Percentiles rank a stretch among this genome's conserved stretches.
Evolutionary conservation across 2,329 filamentous ascomycete genomes (phyloP).

Genomic region (Microdochium trichocladiopsis): DNA sequence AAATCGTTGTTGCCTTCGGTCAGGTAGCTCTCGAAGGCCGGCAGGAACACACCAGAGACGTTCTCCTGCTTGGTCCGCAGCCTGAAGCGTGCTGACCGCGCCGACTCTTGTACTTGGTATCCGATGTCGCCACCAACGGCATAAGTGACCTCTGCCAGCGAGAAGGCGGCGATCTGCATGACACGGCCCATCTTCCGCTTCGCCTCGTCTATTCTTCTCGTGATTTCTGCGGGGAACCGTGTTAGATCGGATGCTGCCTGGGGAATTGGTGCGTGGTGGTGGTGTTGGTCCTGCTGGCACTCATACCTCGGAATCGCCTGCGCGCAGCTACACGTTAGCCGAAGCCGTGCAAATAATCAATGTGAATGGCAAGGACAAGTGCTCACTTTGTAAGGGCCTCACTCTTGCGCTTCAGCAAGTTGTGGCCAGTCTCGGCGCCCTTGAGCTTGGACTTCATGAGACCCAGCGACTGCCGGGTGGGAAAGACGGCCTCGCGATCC

Average conservation of each 20-base stretch:
- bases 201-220: constrained; percentile 92
- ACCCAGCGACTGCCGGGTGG: constrained; percentile 92
- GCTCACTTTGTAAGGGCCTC: constrained; percentile 92
- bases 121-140: constrained; percentile 92
- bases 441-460: constrained; percentile 98
- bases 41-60: constrained; percentile 91
- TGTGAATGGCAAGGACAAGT: background rate
- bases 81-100: constrained; percentile 85
- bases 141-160: constrained; percentile 93
- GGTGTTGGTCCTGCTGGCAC: no score
- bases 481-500: constrained; percentile 95
- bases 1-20: constrained; percentile 93
- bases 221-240: constrained; percentile 63
- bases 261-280: constrained; percentile 1
- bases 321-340: constrained; percentile 1
- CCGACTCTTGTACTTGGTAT: constrained; percentile 96
- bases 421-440: constrained; percentile 85
- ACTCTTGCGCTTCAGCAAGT: constrained; percentile 92
- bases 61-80: constrained; percentile 96
- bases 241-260: no score
- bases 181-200: constrained; percentile 99
- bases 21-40: constrained; percentile 85
- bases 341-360: background rate
- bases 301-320: constrained; percentile 81
- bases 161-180: constrained; percentile 98